These are phyloP conservation scores for Phlebopus sp. DNA, from an alignment of 1,284 basidiomycete genomes.

Conservation along the genomic window DNA sequence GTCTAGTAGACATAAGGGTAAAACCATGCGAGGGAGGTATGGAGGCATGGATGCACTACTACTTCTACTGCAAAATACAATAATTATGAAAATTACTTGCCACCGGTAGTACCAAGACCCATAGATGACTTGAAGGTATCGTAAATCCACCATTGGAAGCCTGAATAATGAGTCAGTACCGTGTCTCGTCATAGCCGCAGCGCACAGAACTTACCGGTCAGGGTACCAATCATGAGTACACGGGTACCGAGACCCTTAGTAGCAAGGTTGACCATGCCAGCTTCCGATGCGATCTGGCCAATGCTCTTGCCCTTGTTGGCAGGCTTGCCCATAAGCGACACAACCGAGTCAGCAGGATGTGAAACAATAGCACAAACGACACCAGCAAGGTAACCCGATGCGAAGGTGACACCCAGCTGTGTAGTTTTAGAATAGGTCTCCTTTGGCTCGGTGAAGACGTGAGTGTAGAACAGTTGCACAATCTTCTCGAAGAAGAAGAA, in stretches of 20 bases:
- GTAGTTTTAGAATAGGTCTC: conserved; percentile 67
- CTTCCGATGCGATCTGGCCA: conserved; percentile 65
- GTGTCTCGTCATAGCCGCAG: not conserved
- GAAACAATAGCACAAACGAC: conserved; percentile 81
- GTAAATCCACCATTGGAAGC: conserved; percentile 92
- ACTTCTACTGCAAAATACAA: not conserved
- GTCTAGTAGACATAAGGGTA: too few species aligned
- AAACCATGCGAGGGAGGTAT: not conserved
- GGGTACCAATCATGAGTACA: conserved; percentile 78
- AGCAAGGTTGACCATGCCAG: conserved; percentile 57
- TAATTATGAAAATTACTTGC: conserved; percentile 55
- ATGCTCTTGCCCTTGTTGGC: conserved; percentile 74
- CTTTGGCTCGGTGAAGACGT: conserved; percentile 73
- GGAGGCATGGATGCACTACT: too few species aligned
- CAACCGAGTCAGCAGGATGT: conserved; percentile 77
- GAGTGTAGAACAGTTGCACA: conserved; percentile 72
- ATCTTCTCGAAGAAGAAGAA: conserved; percentile 85
- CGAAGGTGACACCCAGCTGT: conserved; percentile 78
- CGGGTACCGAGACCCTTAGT: conserved; percentile 81
- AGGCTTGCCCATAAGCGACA: conserved; percentile 76
- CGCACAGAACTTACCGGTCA: conserved; percentile 49
- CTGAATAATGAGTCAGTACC: conserved; percentile 21
- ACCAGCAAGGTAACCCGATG: conserved; percentile 80
- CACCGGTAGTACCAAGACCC: conserved; percentile 82
- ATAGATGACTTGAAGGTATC: conserved; percentile 77